Evolutionary conservation across 176 grass and related monocot species (phyloP), one percentile per base, ranked within the genome.

Genomic region (Canna indica): DNA sequence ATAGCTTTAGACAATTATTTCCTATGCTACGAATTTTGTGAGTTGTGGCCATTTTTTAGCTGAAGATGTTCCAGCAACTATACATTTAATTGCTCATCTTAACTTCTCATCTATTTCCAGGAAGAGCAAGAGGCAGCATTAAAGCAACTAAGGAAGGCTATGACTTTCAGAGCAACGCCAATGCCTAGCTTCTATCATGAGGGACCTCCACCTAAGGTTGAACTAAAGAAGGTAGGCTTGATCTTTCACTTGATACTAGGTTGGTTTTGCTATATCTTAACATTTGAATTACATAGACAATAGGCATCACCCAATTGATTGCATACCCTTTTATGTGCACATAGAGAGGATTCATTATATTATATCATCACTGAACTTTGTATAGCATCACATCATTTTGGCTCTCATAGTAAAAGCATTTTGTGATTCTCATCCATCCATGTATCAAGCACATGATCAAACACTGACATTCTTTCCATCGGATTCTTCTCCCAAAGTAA

Each of bases 151-250:
- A 74, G 95, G 70, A 99, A 88, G 85, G 88, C 78, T 64, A 68
- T 99, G 84, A 94, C 82, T 46, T 94, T 94, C 84, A 99, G 86
- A 58, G 95, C 95, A 64, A 86, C 73, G 10, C 95, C 90, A 2
- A 90, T 99, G 84, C 95, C 95, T 30, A 99, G 90, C 77, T 99
- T 99, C 73, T 99, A 99, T 80, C 86, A 90, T 59, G 95, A 99
- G 39, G 84, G 86, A n/a, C 90, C 95, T 71, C 91, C 95, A 67
- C 86, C 90, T 1, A 99, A 93, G 78, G 82, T 70, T 72, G 95
- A 99, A 52, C 81, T 80, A 67, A 99, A 90, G 79, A 99, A 92
- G 90, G 89, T 91, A 73, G 17, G 31, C 34, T 33, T 36, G 17
- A 22, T 14, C 64, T 62, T 31, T 72, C 10, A 32, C 59, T 36